Base-by-base conservation (phyloP, 176 grass and related monocot genomes). In the Eleusine coracana region DNA sequence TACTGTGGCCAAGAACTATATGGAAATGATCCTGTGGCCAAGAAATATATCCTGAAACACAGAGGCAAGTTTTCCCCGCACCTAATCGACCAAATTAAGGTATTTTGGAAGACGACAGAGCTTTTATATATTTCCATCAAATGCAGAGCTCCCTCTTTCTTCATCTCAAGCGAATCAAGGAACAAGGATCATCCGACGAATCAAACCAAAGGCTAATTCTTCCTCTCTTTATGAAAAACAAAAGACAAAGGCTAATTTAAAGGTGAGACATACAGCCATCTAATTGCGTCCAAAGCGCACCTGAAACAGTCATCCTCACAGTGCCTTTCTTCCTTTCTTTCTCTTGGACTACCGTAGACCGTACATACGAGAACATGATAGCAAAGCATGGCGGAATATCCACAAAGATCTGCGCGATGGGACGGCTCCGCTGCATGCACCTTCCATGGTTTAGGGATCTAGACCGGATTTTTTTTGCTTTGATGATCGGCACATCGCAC, bases 321-420 rank as follows among this genome's bases (percentile, higher is more conserved):
- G 0, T 61, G 67, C 66, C 28, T 8, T 8, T 75, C 15, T 8
- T 75, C 15, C 17, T 56, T 82, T 64, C 44, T 71, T 42, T 28
- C n/a, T 28, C 25, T 21, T 34, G 76, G 73, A 38, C 18, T 38
- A 67, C 41, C 10, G 66, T 41, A 13, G 20, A 10, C 62, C 6
- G 20, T 48, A 54, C 56, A 39, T 21, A 36, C 8, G 45, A 6
- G 23, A 63, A 63, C 59, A 10, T 28, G 59, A 62, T 28, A 63
- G 60, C 45, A 13, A 3, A 45, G 12, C 66, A 71, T 75, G 61
- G 25, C 42, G 71, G 45, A 44, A 79, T 29, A 84, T 76, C 83
- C 56, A 72, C 83, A 25, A 23, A 50, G 72, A 89, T 86, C 75
- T 78, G 31, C 20, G n/a, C 66, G 66, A 50, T 55, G 66, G 38